These are phyloP conservation scores for Quercus alba DNA, from an alignment of 306 rosid species.

Conservation along the genomic window DNA sequence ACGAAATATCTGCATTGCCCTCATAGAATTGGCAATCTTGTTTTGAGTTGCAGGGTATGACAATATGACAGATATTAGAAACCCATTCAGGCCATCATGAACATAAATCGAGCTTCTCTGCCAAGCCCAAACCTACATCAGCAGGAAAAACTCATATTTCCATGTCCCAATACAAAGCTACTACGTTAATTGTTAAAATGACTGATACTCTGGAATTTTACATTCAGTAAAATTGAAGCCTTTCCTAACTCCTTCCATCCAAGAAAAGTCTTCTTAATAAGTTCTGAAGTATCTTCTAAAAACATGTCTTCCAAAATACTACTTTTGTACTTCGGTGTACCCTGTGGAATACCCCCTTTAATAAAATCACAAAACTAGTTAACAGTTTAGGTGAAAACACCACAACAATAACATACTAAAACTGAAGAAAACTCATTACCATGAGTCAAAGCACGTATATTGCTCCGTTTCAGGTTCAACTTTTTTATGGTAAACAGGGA, in stretches of 20 bases:
- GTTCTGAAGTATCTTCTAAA: slow-evolving; percentile 53
- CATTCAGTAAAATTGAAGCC: slow-evolving; percentile 74
- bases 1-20: slow-evolving; percentile 63
- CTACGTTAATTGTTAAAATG: neutral
- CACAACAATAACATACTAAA: neutral
- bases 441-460: slow-evolving; percentile 54
- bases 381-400: slow-evolving; percentile 5
- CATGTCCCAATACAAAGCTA: neutral
- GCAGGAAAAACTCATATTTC: slow-evolving; percentile 13
- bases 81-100: slow-evolving; percentile 85
- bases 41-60: slow-evolving; percentile 60
- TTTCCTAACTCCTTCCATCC: slow-evolving; percentile 74
- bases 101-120: slow-evolving; percentile 59
- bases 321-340: slow-evolving; percentile 83
- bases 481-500: slow-evolving; percentile 54
- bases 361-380: slow-evolving; percentile 20
- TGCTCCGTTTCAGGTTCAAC: slow-evolving; percentile 63
- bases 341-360: slow-evolving; percentile 47
- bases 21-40: slow-evolving; percentile 61
- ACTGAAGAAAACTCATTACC: slow-evolving; percentile 40
- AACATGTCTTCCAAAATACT: slow-evolving; percentile 92
- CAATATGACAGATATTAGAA: slow-evolving; percentile 61
- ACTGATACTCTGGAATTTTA: slow-evolving; percentile 21
- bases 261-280: slow-evolving; percentile 43
- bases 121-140: slow-evolving; percentile 80